These are phyloP conservation scores for Oldenlandia corymbosa DNA, from an alignment of 257 asterid genomes.

Conservation along the genomic window DNA sequence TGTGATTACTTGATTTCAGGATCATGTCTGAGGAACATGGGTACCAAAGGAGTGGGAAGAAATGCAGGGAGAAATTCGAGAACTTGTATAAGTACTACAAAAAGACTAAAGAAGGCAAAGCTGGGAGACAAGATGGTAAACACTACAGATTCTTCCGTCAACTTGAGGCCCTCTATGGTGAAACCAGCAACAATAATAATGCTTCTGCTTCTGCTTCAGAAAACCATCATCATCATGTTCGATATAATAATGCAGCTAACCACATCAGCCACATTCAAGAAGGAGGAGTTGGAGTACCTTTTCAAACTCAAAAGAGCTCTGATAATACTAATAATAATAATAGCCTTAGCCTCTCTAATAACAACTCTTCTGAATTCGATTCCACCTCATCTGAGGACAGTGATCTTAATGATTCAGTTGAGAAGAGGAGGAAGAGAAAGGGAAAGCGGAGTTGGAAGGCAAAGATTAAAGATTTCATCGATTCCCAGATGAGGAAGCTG, in stretches of 20 bases:
- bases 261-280: no score
- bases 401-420: slow-evolving; percentile 22
- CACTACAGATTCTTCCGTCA: slow-evolving; percentile 91
- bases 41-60: slow-evolving; percentile 87
- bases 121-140: slow-evolving; percentile 94
- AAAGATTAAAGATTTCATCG: slow-evolving; percentile 66
- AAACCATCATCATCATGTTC: slow-evolving; percentile 24
- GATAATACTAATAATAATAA: no score
- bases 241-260: slow-evolving; percentile 15
- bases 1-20: slow-evolving; percentile 29
- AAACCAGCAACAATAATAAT: slow-evolving; percentile 32
- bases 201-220: slow-evolving; percentile 37
- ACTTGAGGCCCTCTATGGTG: slow-evolving; percentile 94
- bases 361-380: slow-evolving; percentile 54
- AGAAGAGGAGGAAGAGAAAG: slow-evolving; percentile 38
- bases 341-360: slow-evolving; percentile 64
- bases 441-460: slow-evolving; percentile 53
- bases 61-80: slow-evolving; percentile 97
- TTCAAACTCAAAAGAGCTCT: no score
- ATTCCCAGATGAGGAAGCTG: slow-evolving; percentile 61
- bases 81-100: slow-evolving; percentile 94
- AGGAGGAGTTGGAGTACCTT: no score
- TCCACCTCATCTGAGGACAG: slow-evolving; percentile 50
- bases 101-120: slow-evolving; percentile 91
- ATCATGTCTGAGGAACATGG: slow-evolving; percentile 90